These are phyloP conservation scores for Trichosanthes truncata DNA, from an alignment of 306 rosid genomes.

Conservation along the genomic window DNA sequence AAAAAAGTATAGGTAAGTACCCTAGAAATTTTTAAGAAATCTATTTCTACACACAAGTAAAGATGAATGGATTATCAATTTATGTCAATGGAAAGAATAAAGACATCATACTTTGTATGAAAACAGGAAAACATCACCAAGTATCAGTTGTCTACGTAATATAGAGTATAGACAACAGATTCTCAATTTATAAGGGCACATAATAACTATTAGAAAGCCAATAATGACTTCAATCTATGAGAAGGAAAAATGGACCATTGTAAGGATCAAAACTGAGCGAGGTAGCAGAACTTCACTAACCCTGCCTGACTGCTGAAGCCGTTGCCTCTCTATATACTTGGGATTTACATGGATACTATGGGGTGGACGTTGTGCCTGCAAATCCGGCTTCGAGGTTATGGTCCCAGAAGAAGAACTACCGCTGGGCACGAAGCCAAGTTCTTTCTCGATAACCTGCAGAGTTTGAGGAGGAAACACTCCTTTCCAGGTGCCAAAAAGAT, in stretches of 20 bases:
- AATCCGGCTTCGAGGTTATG: constrained; percentile 49
- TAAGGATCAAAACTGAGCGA: neutral
- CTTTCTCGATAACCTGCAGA: constrained; percentile 71
- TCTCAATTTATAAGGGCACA: neutral
- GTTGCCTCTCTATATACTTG: constrained; percentile 83
- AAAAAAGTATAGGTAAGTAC: neutral
- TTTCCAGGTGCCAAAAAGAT: constrained; percentile 96
- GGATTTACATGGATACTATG: constrained; percentile 94
- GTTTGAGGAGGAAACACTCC: constrained; percentile 82
- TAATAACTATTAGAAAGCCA: neutral
- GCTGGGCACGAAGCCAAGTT: constrained; percentile 51
- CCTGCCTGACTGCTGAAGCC: constrained; percentile 68
- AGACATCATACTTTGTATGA: neutral
- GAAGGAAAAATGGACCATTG: neutral
- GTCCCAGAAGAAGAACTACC: constrained; percentile 46
- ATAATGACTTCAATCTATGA: neutral
- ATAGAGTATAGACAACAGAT: neutral
- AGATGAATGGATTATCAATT: neutral
- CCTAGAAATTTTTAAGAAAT: neutral
- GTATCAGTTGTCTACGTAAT: neutral
- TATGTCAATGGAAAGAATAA: neutral
- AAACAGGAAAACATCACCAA: neutral
- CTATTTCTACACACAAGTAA: neutral
- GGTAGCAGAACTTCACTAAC: constrained; percentile 35
- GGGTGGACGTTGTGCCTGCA: constrained; percentile 60